Percentiles rank a stretch among this genome's conserved stretches.
Evolutionary conservation across 2,329 filamentous ascomycete species (phyloP).

Genomic region (Aureobasidium melanogenum): DNA sequence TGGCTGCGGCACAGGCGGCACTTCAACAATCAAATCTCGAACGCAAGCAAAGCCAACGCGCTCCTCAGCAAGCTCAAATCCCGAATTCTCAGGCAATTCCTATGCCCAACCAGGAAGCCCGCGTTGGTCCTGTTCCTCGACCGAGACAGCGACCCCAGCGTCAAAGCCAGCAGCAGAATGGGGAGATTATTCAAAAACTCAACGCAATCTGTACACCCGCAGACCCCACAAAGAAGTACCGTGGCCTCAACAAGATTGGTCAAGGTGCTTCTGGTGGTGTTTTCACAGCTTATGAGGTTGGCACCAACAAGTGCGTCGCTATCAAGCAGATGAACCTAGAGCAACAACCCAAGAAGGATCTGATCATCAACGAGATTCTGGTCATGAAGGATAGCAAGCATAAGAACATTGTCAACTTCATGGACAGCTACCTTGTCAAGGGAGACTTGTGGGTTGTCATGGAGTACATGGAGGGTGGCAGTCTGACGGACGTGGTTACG

Average conservation of each 20-base stretch:
- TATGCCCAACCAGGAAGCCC: conserved; percentile 37
- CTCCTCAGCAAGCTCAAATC: conserved; percentile 35
- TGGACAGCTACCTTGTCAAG: conserved; percentile 85
- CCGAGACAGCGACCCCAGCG: conserved; percentile 64
- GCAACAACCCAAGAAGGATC: conserved; percentile 95
- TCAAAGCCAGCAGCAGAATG: conserved; percentile 58
- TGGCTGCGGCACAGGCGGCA: conserved; percentile 69
- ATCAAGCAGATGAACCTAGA: conserved; percentile 99
- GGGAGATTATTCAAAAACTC: conserved; percentile 75
- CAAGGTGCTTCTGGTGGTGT: conserved; percentile 96
- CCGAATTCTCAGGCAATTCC: conserved; percentile 37
- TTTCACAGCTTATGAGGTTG: conserved; percentile 79
- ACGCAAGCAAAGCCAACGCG: conserved; percentile 63
- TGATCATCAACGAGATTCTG: conserved; percentile 98
- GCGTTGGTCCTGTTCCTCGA: conserved; percentile 51
- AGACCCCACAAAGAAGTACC: conserved; percentile 82
- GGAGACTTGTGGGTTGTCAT: conserved; percentile 98
- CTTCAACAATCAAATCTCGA: conserved; percentile 59
- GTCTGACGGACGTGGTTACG: conserved; percentile 93
- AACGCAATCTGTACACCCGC: conserved; percentile 84
- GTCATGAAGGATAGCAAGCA: conserved; percentile 99
- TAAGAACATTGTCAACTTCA: conserved; percentile 98
- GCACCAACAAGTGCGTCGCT: conserved; percentile 78
- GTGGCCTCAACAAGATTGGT: conserved; percentile 85
- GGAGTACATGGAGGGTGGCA: conserved; percentile 99